Evolutionary conservation across 129 eudicot genomes (phyloP).

Genomic region (Ambrosia trifida): DNA sequence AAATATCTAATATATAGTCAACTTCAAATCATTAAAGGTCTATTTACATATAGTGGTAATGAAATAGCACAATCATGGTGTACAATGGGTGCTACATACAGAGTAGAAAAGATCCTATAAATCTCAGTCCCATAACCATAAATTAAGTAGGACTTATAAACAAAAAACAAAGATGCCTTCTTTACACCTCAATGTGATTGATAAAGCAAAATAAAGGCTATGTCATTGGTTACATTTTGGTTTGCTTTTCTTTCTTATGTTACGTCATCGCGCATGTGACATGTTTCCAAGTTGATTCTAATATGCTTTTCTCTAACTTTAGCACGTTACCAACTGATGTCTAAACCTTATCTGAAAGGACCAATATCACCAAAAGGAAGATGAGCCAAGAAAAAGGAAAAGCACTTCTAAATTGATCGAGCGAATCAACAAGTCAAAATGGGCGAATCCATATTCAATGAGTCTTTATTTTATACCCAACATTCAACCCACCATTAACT

Average conservation of each 20-base stretch:
- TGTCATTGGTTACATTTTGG: conserved; percentile 11
- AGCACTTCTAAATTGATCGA: not conserved
- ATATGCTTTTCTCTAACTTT: not conserved
- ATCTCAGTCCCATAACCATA: conserved; percentile 2
- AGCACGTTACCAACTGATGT: not conserved
- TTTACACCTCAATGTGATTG: conserved; percentile 29
- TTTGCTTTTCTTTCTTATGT: conserved; percentile 19
- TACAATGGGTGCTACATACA: not conserved
- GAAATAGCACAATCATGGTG: not conserved
- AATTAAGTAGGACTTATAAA: not conserved
- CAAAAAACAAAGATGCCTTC: not conserved
- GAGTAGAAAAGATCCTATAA: not conserved
- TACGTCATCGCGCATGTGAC: conserved; percentile 8
- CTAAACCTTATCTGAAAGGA: not conserved
- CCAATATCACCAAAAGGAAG: not conserved
- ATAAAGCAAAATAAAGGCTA: conserved; percentile 13
- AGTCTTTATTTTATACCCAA: conserved; percentile 15
- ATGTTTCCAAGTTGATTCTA: conserved; percentile 27
- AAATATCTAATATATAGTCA: too few species aligned
- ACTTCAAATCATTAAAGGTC: too few species aligned
- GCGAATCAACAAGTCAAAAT: conserved; percentile 19
- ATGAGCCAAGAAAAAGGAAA: not conserved
- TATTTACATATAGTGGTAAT: not conserved
- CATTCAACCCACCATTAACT: conserved; percentile 8
- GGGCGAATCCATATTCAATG: not conserved